Base-by-base conservation (phyloP, 371 early-diverging fungal species). In the Mortierella sp. region DNA sequence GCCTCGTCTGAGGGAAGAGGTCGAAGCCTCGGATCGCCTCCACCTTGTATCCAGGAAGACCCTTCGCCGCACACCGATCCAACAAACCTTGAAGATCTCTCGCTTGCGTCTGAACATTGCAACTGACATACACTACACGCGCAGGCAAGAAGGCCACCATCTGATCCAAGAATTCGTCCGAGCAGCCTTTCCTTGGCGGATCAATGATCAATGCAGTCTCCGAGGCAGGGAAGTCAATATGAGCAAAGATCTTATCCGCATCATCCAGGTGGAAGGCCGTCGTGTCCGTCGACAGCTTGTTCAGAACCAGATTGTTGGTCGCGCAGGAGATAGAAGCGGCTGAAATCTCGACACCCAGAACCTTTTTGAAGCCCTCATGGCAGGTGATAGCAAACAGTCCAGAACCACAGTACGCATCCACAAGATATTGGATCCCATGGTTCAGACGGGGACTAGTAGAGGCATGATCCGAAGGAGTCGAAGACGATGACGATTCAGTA, bases 331-430 rank as follows among this genome's bases (percentile, higher is more conserved):
- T 85, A 0, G 86, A 81, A 26, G 82, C 82, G 21, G 70, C 72
- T 17, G 84, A 87, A 23, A 87, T 79, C 57, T 91, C 91, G n/a
- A 91, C 84, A 31, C 91, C 91, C 32, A 87, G 56, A 15, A 90
- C 89, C 31, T 80, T 76, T 37, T 84, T 73, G 60, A 89, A 88
- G 17, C 79, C 82, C 19, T 70, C 56, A 24, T 81, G 80, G 64
- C 85, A 87, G 4, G 86, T 79, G 27, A 91, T 80, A 3, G 84
- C 89, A 81, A 91, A 91, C 26, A 91, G 64, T 6, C 91, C 91
- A 0, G 90, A 84, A 6, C 91, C 91, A 64, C 91, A 91, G 72
- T 90, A 91, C 0, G 87, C 86, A 58, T 91, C 91, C 26, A 90
- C 81, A 23, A 90, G 79, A 43, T 81, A 81, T 23, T 61, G 70